phyloP scores from a whole-genome alignment of 371 early-diverging fungal species.

The Apophysomyces elegans region DNA sequence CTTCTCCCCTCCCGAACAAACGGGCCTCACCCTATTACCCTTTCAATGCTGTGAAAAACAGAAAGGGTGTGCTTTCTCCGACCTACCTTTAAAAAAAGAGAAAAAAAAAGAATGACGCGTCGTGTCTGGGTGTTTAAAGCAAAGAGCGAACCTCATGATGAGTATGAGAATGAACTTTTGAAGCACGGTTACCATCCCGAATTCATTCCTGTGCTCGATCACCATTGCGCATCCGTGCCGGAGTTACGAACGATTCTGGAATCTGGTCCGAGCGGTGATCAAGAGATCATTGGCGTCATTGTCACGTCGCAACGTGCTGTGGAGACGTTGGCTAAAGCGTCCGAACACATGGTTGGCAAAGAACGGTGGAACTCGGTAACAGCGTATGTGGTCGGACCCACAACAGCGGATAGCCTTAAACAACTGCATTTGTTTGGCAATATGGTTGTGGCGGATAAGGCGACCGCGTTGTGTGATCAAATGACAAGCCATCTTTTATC shows the following conservation, averaged over 20 bases:
- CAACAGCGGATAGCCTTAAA: conserved; percentile 42
- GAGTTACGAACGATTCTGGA: conserved; percentile 20
- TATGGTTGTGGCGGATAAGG: conserved; percentile 37
- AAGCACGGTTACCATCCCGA: conserved; percentile 19
- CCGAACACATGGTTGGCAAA: background rate
- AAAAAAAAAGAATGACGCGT: background rate
- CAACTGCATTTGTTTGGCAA: conserved; percentile 29
- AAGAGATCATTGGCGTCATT: conserved; percentile 27
- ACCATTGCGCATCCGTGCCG: conserved; percentile 20
- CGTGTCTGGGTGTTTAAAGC: conserved; percentile 1
- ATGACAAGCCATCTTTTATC: conserved; percentile 24
- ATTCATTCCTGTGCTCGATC: conserved; percentile 49
- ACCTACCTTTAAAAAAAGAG: background rate
- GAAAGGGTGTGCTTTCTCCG: conserved; percentile 1
- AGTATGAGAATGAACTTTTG: conserved; percentile 23
- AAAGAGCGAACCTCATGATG: conserved; percentile 17
- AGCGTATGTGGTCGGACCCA: conserved; percentile 55
- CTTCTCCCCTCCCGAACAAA: background rate
- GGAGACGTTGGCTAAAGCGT: conserved; percentile 29
- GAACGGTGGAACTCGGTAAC: conserved; percentile 31
- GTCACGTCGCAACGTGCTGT: conserved; percentile 51
- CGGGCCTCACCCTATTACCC: background rate
- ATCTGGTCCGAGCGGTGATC: conserved; percentile 19
- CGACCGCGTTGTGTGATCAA: conserved; percentile 38
- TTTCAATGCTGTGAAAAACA: background rate